Evolutionary conservation across 495 filamentous ascomycete genomes (phyloP), one percentile per base, ranked within the genome.

Genomic region (Wilcoxina mikolae): DNA sequence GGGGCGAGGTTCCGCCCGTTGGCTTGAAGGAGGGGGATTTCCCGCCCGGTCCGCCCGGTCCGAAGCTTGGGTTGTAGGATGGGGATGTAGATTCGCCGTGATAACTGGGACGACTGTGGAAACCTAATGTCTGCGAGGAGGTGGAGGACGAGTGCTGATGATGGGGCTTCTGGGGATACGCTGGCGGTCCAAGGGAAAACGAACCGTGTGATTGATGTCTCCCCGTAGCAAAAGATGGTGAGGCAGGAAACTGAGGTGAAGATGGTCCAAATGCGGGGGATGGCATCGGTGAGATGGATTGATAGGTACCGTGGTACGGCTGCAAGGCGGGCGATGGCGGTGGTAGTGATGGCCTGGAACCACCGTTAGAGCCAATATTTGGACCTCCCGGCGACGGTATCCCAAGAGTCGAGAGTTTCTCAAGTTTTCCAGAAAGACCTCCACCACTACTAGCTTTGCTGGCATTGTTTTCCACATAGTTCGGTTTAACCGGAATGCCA

Each of bases 201-300:
- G 25, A 20, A 7, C 57, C 43, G 15, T 51, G 54, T 15, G 53
- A 35, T 7, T 58, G 56, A 43, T 58, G 53, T 0, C 47, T 45
- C 4, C 53, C 54, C 12, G 22, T 17, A 15, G 59, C 49, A 24
- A 56, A 42, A 0, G 62, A 59, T 25, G 53, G 46, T 9, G 60
- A 57, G 20, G 56, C 53, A 26, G 59, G 56, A 25, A 63, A 62
- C 25, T 58, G 65, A 3, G 62, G 54, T 67, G 66, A 54, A 72
- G 66, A 38, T 7, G 50, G 27, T 3, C 43, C 46, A 29, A 54
- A 45, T 39, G 82, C 71, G 0, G 90, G 85, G 0, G 85, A 87
- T 0, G 89, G 89, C 86, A 94, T 91, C 1, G 91, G 90, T 1
- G 89, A 94, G 60, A 95, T 86, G 49, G 84, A 84, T 68, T 98